Base-by-base conservation (phyloP, 371 early-diverging fungal genomes). In the Furculomyces boomerangus region DNA sequence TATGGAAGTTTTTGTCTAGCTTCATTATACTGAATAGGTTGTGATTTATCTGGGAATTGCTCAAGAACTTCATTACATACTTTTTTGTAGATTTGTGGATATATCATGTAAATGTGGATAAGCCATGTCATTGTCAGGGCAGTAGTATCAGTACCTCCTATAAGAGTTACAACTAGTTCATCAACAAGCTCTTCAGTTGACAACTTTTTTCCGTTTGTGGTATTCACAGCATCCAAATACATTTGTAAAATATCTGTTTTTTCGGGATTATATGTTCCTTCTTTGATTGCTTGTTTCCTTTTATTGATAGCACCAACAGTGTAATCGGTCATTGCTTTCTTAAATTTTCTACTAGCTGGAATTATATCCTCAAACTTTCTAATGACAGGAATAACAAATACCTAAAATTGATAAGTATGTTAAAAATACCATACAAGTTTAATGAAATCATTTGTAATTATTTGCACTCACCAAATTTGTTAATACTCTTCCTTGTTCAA, bases 141-240 rank as follows among this genome's bases (percentile, higher is more conserved):
- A 16, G 66, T 59, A 0, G 70, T 70, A 30, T 70, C 70, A 5
- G 69, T 66, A 25, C 70, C 70, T 0, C 57, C 70, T 0, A 63
- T 48, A 26, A 70, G 55, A 20, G 63, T 41, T n/a, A 60, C 29
- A 1, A 56, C 3, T 0, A 59, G 39, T 41, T 70, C 70, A 5
- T 56, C 26, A 0, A 49, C 37, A 41, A 69, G 16, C 13, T 56
- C 27, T 14, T 29, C 27, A 2, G n/a, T 29, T 29, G 43, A 35
- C n/a, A 70, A 45, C 1, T 30, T 26, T 40, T 48, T 30, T 1
- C 57, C 55, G 1, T 62, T 59, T 1, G 20, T 30, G 0, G 63
- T 56, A 25, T 70, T 63, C 1, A n/a, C 31, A 0, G 69, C 57
- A 7, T 63, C 22, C 28, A 68, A 54, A n/a, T 58, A 20, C 3